Conservation (phyloP, 345 rosid genomes). For the Salix suchowensis region DNA sequence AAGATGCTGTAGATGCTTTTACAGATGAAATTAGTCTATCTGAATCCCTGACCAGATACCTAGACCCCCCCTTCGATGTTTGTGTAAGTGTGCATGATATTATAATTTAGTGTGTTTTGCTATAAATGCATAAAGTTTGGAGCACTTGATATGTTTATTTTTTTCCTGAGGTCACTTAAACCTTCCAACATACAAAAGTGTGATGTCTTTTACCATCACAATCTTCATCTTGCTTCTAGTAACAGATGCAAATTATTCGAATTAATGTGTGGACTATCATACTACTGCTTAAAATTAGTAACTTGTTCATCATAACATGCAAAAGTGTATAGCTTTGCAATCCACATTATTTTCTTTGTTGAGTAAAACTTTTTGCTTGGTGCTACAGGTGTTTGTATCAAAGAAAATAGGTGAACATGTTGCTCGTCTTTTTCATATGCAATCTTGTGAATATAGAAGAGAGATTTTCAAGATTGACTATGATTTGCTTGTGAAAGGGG, state of each 20-base stretch:
- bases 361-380: neutral
- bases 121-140: neutral
- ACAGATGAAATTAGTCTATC: conserved; percentile 29
- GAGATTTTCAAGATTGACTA: conserved; percentile 38
- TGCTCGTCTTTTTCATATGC: conserved; percentile 39
- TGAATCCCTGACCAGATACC: conserved; percentile 37
- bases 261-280: neutral
- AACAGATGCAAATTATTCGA: neutral
- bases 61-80: conserved; percentile 36
- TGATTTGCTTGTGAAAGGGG: conserved; percentile 52
- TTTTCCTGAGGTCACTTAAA: neutral
- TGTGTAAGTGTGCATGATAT: conserved; percentile 41
- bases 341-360: neutral
- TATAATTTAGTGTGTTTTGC: neutral
- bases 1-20: conserved; percentile 42
- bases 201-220: neutral
- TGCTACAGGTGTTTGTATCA: conserved; percentile 56
- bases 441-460: conserved; percentile 31
- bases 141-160: neutral
- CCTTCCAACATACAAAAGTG: neutral
- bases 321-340: too few species aligned
- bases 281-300: neutral
- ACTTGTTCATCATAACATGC: neutral
- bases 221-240: neutral
- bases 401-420: conserved; percentile 37